phyloP scores from a whole-genome alignment of 2,329 filamentous ascomycete genomes.

The Fusarium sp. region DNA sequence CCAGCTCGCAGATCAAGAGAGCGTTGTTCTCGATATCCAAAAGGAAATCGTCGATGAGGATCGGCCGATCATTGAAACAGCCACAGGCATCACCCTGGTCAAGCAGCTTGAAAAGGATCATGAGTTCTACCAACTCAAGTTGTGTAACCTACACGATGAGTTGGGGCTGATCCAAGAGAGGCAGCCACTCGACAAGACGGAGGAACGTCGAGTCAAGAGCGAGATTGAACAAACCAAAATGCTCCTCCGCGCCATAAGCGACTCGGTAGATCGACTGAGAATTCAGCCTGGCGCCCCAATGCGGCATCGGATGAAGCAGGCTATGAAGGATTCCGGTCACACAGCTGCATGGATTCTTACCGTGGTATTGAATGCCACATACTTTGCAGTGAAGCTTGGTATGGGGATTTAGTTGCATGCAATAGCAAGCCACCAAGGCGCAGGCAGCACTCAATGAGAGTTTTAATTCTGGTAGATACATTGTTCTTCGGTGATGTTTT shows the following conservation, averaged over 20 bases:
- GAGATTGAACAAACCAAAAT: neutral
- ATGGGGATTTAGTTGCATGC: no score
- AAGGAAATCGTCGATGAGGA: neutral
- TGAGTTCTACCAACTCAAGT: neutral
- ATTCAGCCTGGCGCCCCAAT: neutral
- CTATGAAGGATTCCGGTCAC: neutral
- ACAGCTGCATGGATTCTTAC: neutral
- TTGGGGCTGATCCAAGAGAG: neutral
- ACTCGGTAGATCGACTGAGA: neutral
- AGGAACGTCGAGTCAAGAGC: neutral
- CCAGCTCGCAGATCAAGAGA: neutral
- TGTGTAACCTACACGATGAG: neutral
- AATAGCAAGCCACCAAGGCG: no score
- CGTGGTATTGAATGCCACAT: neutral
- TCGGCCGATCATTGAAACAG: neutral
- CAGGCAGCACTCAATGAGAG: no score
- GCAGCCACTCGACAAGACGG: neutral
- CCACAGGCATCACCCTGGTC: neutral
- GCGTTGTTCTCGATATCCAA: neutral
- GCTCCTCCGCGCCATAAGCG: neutral
- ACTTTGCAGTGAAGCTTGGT: fast-evolving
- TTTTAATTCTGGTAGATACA: no score
- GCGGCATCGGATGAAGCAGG: neutral
- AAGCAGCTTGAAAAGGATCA: neutral
- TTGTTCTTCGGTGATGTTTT: no score